A percentile compares a stretch with the other conserved stretches of the same genome.
Conservation (phyloP, 768 basidiomycete genomes). For the Zangia roseola region DNA sequence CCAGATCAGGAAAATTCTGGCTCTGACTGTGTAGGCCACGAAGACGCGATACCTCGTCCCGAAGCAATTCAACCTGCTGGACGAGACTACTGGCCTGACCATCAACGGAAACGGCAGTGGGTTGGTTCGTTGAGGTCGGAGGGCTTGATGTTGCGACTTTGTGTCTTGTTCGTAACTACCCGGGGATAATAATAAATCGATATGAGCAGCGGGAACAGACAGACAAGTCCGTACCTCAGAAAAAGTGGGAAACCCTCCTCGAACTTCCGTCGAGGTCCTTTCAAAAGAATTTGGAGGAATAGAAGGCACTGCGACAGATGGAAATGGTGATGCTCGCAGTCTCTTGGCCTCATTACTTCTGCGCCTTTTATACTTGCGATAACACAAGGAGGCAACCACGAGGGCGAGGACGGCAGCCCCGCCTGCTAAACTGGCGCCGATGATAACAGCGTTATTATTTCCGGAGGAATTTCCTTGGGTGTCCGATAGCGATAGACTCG, state of each 20-base stretch:
- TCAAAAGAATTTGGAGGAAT: neutral
- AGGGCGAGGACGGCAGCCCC: neutral
- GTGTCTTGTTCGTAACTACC: no score
- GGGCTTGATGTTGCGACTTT: neutral
- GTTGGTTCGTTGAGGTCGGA: neutral
- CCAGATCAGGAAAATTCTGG: no score
- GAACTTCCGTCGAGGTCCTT: neutral
- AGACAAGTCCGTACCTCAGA: no score
- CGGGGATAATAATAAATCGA: no score
- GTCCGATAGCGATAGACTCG: neutral
- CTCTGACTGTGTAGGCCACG: neutral
- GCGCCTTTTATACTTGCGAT: neutral
- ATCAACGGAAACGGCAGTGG: neutral
- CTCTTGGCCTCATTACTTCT: neutral
- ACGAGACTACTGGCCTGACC: neutral
- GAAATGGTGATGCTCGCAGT: neutral
- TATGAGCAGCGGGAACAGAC: no score
- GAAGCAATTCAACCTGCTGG: constrained; percentile 5
- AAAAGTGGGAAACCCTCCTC: no score
- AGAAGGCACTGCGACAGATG: neutral
- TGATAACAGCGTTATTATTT: neutral
- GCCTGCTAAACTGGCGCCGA: constrained; percentile 5
- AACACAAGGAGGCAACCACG: neutral
- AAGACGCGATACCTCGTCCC: constrained; percentile 11
- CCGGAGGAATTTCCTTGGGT: neutral